Evolutionary conservation across 2,329 filamentous ascomycete species (phyloP), one percentile per base, ranked within the genome.

Genomic region (Metarhizium sp.): DNA sequence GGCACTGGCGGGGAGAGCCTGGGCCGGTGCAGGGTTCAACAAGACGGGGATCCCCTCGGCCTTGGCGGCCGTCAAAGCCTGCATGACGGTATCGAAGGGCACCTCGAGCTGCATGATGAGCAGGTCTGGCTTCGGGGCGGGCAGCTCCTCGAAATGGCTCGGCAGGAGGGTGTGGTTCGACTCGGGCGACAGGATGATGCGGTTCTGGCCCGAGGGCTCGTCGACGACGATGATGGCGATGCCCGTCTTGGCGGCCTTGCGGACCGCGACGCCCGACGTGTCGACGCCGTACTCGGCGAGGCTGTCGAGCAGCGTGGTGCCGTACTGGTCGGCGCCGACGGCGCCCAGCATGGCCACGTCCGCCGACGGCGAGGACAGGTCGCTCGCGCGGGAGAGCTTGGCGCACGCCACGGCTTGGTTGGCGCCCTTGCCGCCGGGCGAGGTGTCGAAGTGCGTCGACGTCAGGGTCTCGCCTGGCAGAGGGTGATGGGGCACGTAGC

Each of bases 331-430:
- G 60, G 77, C 73, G 55, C 88, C 88, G 0, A 92, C 86, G 16
- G 85, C 84, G 51, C 88, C 88, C 20, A 89, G 72, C 86, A 92
- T 91, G 64, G 80, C 76, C 43, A 92, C 80, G 43, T 67, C 61
- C 42, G 69, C 66, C 18, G 64, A 59, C 6, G 52, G 32, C 8
- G 50, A 46, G 4, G 65, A 57, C 53, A 69, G 61, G 57, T 66
- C 57, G 36, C 67, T 62, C 32, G 77, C 66, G 50, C 87, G 81
- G 1, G 89, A 94, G 52, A 95, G 81, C 59, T 92, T 88, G 52
- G 86, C 88, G 72, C 87, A 91, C 29, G 91, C 90, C 55, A 96
- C 88, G 57, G 91, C 92, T 75, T 97, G 92, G 75, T 97, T 97
- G 58, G 92, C 91, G 60, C 92, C 92, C 74, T 99, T 99, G 56